Evolutionary conservation across 73 alveolate genomes (phyloP), one percentile per base, ranked within the genome.

Genomic region (Paramecium primaurelia): DNA sequence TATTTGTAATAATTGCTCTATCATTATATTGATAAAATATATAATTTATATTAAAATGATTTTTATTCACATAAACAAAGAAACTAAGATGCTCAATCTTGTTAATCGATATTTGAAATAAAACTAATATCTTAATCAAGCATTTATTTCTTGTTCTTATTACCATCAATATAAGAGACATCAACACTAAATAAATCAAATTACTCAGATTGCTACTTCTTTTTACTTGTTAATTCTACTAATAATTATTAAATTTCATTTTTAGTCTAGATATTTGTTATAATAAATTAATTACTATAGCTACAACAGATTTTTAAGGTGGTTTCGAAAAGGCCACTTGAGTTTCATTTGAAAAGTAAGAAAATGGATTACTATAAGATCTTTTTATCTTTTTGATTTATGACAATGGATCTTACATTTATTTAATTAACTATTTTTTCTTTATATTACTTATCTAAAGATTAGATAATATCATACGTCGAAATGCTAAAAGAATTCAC

Each of bases 361-460:
- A 25, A 28, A 80, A 80, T 80, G 91, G 91, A 80, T 80, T 80
- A 80, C 91, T 80, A 12, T 45, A 80, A 45, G 91, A 80, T 80
- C 91, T 40, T 64, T 80, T 80, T 22, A 1, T n/a, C 45, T 54
- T 80, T 40, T 44, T 18, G 16, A n/a, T 54, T 54, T 18, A 18
- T n/a, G 20, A 54, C 32, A 54, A 8, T 18, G 69, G 32, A 14
- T 80, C 77, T 9, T 80, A 36, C 91, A 80, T 80, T 47, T 47
- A 12, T 80, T 49, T 80, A 11, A 80, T 80, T 49, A 80, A 80
- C 10, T 80, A 47, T 47, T 80, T 32, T 32, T 80, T 80, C 30
- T 47, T 80, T 40, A 80, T 18, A 18, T 49, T 80, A 47, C 58
- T 47, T 44, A 80, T 36, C 91, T 80, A 80, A 42, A 14, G 5